A percentile compares a stretch with the other conserved stretches of the same genome.
Evolutionary conservation across 805 yeast species (phyloP).

Genomic region (Nakazawaea wickerhamii): DNA sequence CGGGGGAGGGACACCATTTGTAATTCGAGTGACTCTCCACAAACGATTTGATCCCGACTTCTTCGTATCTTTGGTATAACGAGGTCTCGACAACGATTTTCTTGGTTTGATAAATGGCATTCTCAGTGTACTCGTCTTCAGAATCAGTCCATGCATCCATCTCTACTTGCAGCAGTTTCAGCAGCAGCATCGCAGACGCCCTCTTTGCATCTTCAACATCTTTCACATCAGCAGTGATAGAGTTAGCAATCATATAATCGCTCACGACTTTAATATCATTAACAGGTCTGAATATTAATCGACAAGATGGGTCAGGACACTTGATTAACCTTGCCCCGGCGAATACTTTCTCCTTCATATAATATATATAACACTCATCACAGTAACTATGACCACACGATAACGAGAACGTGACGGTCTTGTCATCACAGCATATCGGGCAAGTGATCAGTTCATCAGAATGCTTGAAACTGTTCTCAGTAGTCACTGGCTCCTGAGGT

Average conservation of each 20-base stretch:
- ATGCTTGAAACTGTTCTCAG: conserved; percentile 12
- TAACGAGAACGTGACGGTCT: conserved; percentile 40
- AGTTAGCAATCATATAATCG: conserved; percentile 15
- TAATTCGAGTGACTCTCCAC: conserved; percentile 47
- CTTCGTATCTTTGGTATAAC: conserved; percentile 34
- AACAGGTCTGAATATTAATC: conserved; percentile 33
- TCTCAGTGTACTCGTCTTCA: conserved; percentile 16
- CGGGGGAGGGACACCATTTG: conserved; percentile 84
- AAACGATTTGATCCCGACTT: conserved; percentile 39
- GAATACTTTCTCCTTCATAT: conserved; percentile 41
- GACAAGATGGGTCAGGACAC: conserved; percentile 64
- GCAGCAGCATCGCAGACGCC: conserved; percentile 4
- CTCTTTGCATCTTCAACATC: conserved; percentile 15
- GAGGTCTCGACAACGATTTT: conserved; percentile 16
- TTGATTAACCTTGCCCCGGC: conserved; percentile 41
- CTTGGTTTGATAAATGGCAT: conserved; percentile 17
- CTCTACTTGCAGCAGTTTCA: conserved; percentile 18
- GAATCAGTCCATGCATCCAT: conserved; percentile 15
- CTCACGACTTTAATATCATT: conserved; percentile 30
- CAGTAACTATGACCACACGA: conserved; percentile 75
- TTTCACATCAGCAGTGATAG: conserved; percentile 10
- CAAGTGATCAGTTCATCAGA: conserved; percentile 39
- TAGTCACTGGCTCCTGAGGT: conserved; percentile 26
- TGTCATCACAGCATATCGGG: conserved; percentile 66
- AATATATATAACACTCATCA: conserved; percentile 57